A percentile compares a stretch with the other conserved stretches of the same genome.
Evolutionary conservation across 2,329 filamentous ascomycete species (phyloP).

Genomic region (Arthrobotrys sinensis): DNA sequence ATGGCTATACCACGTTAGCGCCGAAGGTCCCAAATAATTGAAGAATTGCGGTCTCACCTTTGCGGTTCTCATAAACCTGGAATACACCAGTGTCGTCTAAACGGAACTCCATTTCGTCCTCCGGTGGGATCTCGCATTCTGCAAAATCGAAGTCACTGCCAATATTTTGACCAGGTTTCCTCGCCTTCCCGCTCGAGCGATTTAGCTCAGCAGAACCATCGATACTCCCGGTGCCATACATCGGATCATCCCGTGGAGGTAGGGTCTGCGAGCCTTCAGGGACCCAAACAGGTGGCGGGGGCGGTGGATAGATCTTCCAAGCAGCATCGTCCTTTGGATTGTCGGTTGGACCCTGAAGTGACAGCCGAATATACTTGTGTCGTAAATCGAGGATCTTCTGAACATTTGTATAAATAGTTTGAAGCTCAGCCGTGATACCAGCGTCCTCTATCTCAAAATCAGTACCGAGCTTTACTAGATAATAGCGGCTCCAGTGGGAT

Average conservation of each 20-base stretch:
- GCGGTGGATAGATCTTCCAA: conserved; percentile 92
- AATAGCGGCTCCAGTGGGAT: neutral
- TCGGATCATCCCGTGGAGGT: conserved; percentile 64
- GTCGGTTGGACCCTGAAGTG: conserved; percentile 83
- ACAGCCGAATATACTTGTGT: conserved; percentile 89
- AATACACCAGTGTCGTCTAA: conserved; percentile 90
- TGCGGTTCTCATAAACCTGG: conserved; percentile 85
- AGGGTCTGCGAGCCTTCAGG: conserved; percentile 71
- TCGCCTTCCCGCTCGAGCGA: conserved; percentile 58
- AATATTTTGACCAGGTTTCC: conserved; percentile 90
- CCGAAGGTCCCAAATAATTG: neutral
- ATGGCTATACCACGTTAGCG: conserved; percentile 61
- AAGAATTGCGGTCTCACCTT: conserved; percentile 68
- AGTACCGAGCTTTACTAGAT: neutral
- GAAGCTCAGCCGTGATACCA: conserved; percentile 85
- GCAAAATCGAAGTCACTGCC: conserved; percentile 91
- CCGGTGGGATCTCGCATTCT: conserved; percentile 79
- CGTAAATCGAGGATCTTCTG: conserved; percentile 89
- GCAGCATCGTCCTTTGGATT: conserved; percentile 87
- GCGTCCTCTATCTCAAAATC: conserved; percentile 74
- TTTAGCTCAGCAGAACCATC: conserved; percentile 65
- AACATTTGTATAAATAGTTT: conserved; percentile 89
- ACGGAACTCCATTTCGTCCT: conserved; percentile 80
- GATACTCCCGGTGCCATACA: conserved; percentile 64
- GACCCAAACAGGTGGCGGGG: conserved; percentile 91